Conservation (phyloP, 108 stramenopile genomes). For the Nitzschia sp. region DNA sequence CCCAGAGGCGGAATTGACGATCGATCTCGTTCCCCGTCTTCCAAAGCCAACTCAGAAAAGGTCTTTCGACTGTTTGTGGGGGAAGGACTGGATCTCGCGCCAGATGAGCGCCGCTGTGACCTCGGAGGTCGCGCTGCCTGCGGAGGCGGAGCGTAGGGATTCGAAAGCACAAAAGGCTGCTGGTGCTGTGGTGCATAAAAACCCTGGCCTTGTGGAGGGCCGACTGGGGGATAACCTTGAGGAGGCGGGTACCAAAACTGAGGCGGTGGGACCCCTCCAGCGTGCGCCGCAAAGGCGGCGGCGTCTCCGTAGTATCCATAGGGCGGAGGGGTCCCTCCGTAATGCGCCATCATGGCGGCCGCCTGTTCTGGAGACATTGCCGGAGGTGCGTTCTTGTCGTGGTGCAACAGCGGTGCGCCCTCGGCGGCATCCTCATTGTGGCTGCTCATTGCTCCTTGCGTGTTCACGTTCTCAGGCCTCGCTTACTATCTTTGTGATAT, state of each 20-base stretch:
- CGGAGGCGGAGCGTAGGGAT: slow-evolving; percentile 10
- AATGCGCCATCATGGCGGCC: slow-evolving; percentile 18
- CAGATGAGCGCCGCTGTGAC: not conserved
- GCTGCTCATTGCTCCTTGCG: slow-evolving; percentile 7
- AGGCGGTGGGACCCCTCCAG: not conserved
- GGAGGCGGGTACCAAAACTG: slow-evolving; percentile 9
- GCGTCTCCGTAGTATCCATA: slow-evolving; percentile 1
- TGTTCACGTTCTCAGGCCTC: too few relatives aligned
- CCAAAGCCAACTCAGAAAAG: not conserved
- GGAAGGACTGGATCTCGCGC: not conserved
- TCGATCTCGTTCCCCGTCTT: not conserved
- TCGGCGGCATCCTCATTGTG: slow-evolving; percentile 1
- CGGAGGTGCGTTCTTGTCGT: not conserved
- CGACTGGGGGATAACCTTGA: not conserved
- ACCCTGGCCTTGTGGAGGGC: not conserved
- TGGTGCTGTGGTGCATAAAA: slow-evolving; percentile 4
- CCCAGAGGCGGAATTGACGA: slow-evolving; percentile 13
- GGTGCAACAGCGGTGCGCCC: not conserved
- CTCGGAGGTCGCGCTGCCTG: slow-evolving; percentile 6
- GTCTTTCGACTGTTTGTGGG: slow-evolving; percentile 7
- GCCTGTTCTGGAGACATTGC: slow-evolving; percentile 4
- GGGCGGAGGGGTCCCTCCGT: not conserved
- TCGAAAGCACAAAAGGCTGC: slow-evolving; percentile 1
- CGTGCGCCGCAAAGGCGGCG: not conserved
- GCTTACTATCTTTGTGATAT: too few relatives aligned